Percentiles rank a stretch among this genome's conserved stretches.
Evolutionary conservation across 805 yeast species (phyloP).

Genomic region (Metschnikowia aberdeeniae): DNA sequence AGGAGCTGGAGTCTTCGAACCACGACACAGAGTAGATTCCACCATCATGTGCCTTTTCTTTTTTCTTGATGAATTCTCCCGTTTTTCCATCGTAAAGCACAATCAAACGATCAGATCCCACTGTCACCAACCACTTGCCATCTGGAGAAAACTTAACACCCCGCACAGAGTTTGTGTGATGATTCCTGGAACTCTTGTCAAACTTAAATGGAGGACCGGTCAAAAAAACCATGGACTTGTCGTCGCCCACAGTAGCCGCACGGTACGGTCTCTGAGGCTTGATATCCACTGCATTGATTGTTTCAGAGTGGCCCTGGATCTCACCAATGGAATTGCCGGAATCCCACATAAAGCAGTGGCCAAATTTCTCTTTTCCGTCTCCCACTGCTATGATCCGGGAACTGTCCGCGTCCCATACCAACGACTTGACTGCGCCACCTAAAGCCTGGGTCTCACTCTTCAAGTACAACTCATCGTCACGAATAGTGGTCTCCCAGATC

Average conservation of each 20-base stretch:
- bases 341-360: slow-evolving; percentile 90
- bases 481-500: slow-evolving; percentile 66
- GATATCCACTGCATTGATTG: slow-evolving; percentile 78
- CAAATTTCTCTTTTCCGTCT: slow-evolving; percentile 85
- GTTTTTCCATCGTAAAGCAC: slow-evolving; percentile 82
- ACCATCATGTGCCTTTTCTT: slow-evolving; percentile 60
- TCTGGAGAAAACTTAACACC: slow-evolving; percentile 81
- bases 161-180: slow-evolving; percentile 74
- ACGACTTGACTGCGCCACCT: slow-evolving; percentile 73
- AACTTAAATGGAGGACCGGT: slow-evolving; percentile 96
- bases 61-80: slow-evolving; percentile 63
- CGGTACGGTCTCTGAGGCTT: slow-evolving; percentile 86
- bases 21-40: slow-evolving; percentile 80
- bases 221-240: slow-evolving; percentile 75
- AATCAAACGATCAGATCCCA: slow-evolving; percentile 78
- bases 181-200: slow-evolving; percentile 61
- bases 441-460: slow-evolving; percentile 81
- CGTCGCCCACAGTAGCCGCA: slow-evolving; percentile 91
- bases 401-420: slow-evolving; percentile 91
- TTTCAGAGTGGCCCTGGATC: slow-evolving; percentile 85
- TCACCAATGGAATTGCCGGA: slow-evolving; percentile 97
- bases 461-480: slow-evolving; percentile 45
- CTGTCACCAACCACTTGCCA: slow-evolving; percentile 71
- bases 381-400: slow-evolving; percentile 90
- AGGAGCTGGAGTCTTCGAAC: slow-evolving; percentile 49